Evolutionary conservation across 73 alveolate genomes (phyloP), one percentile per base, ranked within the genome.

Genomic region (Breviolum minutum): DNA sequence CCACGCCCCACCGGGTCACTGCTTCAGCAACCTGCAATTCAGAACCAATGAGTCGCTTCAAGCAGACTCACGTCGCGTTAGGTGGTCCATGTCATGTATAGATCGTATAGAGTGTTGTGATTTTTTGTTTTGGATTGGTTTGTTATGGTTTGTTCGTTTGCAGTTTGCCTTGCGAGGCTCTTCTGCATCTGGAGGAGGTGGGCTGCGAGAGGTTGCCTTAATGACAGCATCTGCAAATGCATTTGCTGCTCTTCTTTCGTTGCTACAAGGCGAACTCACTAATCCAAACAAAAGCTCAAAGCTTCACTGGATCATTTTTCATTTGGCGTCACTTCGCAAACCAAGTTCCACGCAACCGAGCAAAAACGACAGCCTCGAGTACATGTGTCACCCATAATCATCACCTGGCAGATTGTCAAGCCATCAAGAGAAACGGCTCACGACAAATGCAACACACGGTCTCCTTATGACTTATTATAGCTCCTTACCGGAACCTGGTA

Each of bases 311-410:
- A 77, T 17, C 86, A 10, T 10, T 30, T 13, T 27, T 29, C 90
- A 17, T 14, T 68, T 68, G n/a, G n/a, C 77, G 1, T 68, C 77
- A 14, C 77, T 40, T 22, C 17, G 24, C 24, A 14, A 68, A 17
- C 77, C 22, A 61, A 61, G 76, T 24, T 61, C n/a, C 86, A 83
- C 16, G 32, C 97, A 13, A 94, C 99, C 10, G 94, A 80, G 94
- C 99, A 94, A 32, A 94, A 94, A 86, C 99, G 94, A 30, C 99
- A 94, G 86, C 99, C 99, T 13, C 99, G 99, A 6, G 99, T 94
- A 66, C 99, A 94, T n/a, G 99, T 94, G 77, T 94, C 99, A 11
- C 99, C 99, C 94, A 80, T 94, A 61, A 81, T 81, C 99, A 94
- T 80, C 84, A 94, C 99, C 93, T 79, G 79, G 87, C 77, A 24